Percentiles rank a stretch among this genome's conserved stretches.
These are phyloP conservation scores for Barnettozyma hawaiiensis DNA, from an alignment of 1,139 yeast species.

Conservation along the genomic window DNA sequence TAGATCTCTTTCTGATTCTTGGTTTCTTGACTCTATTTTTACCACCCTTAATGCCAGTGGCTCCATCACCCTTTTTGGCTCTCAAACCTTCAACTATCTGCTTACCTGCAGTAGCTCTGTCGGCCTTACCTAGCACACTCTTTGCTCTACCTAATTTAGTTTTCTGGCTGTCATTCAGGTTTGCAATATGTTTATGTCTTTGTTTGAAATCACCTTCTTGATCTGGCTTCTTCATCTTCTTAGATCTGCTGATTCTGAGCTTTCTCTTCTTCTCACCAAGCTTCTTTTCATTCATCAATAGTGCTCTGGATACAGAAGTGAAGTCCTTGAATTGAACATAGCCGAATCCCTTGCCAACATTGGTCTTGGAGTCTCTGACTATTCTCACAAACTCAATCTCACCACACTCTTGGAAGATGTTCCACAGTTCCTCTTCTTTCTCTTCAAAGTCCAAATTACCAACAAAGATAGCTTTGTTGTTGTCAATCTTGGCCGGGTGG, in stretches of 20 bases:
- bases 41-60: constrained; percentile 55
- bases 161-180: constrained; percentile 57
- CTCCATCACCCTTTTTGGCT: constrained; percentile 62
- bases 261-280: constrained; percentile 47
- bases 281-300: constrained; percentile 65
- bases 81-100: constrained; percentile 70
- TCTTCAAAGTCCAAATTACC: constrained; percentile 95
- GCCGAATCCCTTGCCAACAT: constrained; percentile 96
- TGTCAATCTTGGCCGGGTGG: constrained; percentile 84
- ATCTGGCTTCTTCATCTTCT: constrained; percentile 37
- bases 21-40: constrained; percentile 52
- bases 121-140: constrained; percentile 71
- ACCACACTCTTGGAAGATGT: constrained; percentile 64
- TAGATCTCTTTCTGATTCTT: constrained; percentile 33
- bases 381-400: constrained; percentile 84
- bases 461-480: constrained; percentile 79
- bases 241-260: constrained; percentile 76
- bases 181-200: constrained; percentile 15
- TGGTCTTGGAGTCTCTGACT: constrained; percentile 87
- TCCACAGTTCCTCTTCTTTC: constrained; percentile 85
- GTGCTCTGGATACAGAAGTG: constrained; percentile 74
- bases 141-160: constrained; percentile 79
- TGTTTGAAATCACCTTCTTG: not conserved
- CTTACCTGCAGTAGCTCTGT: constrained; percentile 59
- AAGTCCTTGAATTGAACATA: constrained; percentile 87